A percentile compares a stretch with the other conserved stretches of the same genome.
phyloP scores from a whole-genome alignment of 345 rosid species.

The Anacardium occidentale region DNA sequence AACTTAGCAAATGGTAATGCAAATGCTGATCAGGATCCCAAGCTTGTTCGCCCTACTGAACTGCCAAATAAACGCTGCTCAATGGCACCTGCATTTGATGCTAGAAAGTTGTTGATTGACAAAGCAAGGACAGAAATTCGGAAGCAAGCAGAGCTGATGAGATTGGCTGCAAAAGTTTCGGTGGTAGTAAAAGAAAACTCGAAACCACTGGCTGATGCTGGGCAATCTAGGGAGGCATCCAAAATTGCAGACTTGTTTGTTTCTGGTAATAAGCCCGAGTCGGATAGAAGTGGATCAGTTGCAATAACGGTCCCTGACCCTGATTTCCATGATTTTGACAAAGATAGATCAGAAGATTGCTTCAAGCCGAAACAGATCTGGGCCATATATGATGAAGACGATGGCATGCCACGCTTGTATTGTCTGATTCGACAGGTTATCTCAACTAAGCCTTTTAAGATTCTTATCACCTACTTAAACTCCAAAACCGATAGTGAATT shows the following conservation, averaged over 20 bases:
- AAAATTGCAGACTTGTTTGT: conserved; percentile 23
- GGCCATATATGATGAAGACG: conserved; percentile 97
- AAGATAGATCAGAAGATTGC: conserved; percentile 85
- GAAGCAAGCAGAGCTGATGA: conserved; percentile 62
- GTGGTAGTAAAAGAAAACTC: conserved; percentile 37
- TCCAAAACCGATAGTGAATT: conserved; percentile 92
- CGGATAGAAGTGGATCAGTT: conserved; percentile 44
- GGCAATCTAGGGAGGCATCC: conserved; percentile 32
- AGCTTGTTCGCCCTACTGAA: conserved; percentile 45
- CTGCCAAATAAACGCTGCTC: conserved; percentile 48
- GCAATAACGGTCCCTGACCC: conserved; percentile 85
- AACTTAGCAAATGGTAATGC: conserved; percentile 35
- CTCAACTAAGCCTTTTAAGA: conserved; percentile 80
- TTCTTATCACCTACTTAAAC: conserved; percentile 80
- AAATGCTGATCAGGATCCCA: conserved; percentile 40
- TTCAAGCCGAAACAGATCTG: conserved; percentile 92
- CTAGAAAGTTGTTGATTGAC: conserved; percentile 73
- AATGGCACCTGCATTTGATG: conserved; percentile 67
- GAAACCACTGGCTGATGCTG: conserved; percentile 23
- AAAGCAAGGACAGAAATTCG: conserved; percentile 67
- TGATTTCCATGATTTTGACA: conserved; percentile 94
- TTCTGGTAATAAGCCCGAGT: conserved; percentile 34
- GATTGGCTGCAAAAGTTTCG: conserved; percentile 47
- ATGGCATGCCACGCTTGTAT: conserved; percentile 96
- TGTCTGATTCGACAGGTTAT: conserved; percentile 79